phyloP scores from a whole-genome alignment of 306 rosid species.

The Citrullus mucosospermus region DNA sequence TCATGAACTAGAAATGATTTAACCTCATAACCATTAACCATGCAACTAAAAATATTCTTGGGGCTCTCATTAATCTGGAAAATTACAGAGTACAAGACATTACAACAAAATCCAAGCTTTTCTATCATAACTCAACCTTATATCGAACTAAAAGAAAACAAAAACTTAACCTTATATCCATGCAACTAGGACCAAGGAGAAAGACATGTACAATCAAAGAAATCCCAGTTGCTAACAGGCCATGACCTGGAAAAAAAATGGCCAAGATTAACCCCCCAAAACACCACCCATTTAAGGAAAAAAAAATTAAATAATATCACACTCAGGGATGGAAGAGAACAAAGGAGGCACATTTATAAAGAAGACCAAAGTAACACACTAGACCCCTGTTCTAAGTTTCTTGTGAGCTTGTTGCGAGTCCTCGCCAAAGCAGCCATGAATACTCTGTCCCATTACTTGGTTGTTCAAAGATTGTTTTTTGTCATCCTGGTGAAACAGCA shows the following conservation, averaged over 20 bases:
- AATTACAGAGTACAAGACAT: not conserved
- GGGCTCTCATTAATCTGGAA: slow-evolving; percentile 8
- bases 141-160: no score
- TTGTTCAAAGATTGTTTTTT: slow-evolving; percentile 32
- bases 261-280: not conserved
- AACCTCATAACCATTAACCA: not conserved
- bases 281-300: not conserved
- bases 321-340: slow-evolving; percentile 11
- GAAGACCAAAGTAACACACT: slow-evolving; percentile 10
- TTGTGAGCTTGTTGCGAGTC: slow-evolving; percentile 53
- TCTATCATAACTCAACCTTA: not conserved
- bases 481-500: slow-evolving; percentile 30
- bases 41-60: not conserved
- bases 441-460: slow-evolving; percentile 22
- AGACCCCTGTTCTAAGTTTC: slow-evolving; percentile 63
- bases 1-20: not conserved
- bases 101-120: not conserved
- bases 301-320: not conserved
- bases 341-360: slow-evolving; percentile 1
- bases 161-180: not conserved
- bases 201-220: slow-evolving; percentile 3
- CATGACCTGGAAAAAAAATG: slow-evolving; percentile 7
- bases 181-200: not conserved
- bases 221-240: slow-evolving; percentile 7
- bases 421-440: slow-evolving; percentile 36